Conservation (phyloP, 129 eudicot genomes). For the Helianthus tuberosus region DNA sequence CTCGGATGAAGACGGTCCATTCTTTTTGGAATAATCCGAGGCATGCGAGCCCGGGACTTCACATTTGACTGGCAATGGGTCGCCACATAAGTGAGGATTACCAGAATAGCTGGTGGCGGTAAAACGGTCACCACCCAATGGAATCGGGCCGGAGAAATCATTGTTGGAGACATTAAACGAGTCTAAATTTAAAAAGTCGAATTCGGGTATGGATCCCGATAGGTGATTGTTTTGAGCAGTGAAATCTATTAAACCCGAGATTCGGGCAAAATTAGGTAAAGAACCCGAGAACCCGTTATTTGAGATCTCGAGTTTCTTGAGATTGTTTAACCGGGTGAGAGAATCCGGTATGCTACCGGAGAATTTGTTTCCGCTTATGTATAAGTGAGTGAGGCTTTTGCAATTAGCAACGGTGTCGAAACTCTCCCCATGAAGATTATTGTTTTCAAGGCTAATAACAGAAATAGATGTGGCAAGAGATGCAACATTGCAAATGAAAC, state of each 20-base stretch:
- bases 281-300: constrained; percentile 49
- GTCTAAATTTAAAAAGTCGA: constrained; percentile 41
- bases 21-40: constrained; percentile 21
- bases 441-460: constrained; percentile 46
- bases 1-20: constrained; percentile 37
- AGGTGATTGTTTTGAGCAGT: constrained; percentile 51
- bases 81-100: constrained; percentile 61
- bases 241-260: constrained; percentile 47
- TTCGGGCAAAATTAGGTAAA: constrained; percentile 50
- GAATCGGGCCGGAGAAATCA: constrained; percentile 54
- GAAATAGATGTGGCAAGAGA: constrained; percentile 48
- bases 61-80: constrained; percentile 54
- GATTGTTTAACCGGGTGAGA: constrained; percentile 48
- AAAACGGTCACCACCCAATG: constrained; percentile 46
- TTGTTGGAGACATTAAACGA: constrained; percentile 58
- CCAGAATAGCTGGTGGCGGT: constrained; percentile 35
- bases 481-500: constrained; percentile 42
- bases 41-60: neutral
- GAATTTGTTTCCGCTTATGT: constrained; percentile 43
- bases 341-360: constrained; percentile 54
- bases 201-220: constrained; percentile 52
- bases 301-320: constrained; percentile 57
- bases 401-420: constrained; percentile 50
- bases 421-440: constrained; percentile 43
- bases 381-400: constrained; percentile 47